Evolutionary conservation across 2,329 filamentous ascomycete species (phyloP), one percentile per base, ranked within the genome.

Genomic region (Saccharata proteae): DNA sequence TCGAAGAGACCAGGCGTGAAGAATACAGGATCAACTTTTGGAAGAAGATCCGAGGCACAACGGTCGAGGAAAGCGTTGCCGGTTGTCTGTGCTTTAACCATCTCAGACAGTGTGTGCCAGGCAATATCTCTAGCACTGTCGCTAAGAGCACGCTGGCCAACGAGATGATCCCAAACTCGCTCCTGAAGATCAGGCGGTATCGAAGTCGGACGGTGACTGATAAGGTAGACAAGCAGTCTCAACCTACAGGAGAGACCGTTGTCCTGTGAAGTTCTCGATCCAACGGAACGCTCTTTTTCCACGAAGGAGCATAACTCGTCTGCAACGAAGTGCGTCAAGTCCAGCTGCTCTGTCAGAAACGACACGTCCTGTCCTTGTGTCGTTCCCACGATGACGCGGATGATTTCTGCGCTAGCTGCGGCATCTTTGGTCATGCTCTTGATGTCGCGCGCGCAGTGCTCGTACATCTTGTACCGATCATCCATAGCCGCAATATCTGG

Each of bases 321-420:
- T 5, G 61, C 40, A 11, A 58, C 43, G 34, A 45, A 43, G 20
- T 46, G 45, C 11, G 44, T 40, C 10, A 55, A 26, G 15, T 48
- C 40, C 2, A 38, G 36, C 16, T 48, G 42, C 6, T 50, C 27
- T 13, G 44, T 37, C 23, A 56, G 47, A 32, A 51, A 48, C 1
- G 17, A 14, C 2, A 29, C 29, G 16, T 54, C 47, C 4, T 35
- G 36, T 8, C 34, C 36, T 9, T 30, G 27, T 3, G 36, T n/a
- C 4, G 26, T 22, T 6, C 35, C 29, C 7, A 37, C 38, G 11
- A 56, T 37, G 6, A 48, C 62, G 48, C 20, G 59, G 46, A 49
- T 61, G 11, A 75, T 76, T 46, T 74, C 78, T 13, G 86, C 66
- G 42, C 81, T 90, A 1, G 83, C 83, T 5, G 80, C 67, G 1